phyloP scores from a whole-genome alignment of 2,329 filamentous ascomycete genomes.

The Cladosporium sp. region DNA sequence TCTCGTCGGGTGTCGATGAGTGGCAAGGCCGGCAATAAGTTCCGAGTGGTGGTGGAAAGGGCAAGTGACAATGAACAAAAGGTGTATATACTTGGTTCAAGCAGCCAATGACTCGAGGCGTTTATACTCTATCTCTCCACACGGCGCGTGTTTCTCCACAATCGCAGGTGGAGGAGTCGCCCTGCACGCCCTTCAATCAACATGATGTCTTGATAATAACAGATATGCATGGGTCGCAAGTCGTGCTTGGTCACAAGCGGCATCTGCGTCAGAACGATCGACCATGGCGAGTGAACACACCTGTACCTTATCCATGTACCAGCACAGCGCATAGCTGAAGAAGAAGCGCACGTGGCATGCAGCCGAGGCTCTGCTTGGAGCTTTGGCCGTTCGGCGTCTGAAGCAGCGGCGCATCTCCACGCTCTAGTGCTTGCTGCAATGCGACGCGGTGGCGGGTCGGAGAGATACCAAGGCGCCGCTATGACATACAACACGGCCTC shows the following conservation, averaged over 20 bases:
- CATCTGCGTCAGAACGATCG: too few relatives aligned
- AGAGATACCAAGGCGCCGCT: constrained; percentile 10
- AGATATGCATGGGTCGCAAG: too few relatives aligned
- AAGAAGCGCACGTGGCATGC: background rate
- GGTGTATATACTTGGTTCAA: background rate
- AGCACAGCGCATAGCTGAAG: too few relatives aligned
- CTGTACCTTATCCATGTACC: too few relatives aligned
- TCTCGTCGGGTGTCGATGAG: background rate
- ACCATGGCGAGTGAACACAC: too few relatives aligned
- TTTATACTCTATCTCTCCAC: background rate
- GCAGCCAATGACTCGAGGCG: background rate
- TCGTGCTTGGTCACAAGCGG: too few relatives aligned
- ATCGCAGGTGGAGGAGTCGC: background rate
- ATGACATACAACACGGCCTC: constrained; percentile 1
- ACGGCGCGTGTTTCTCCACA: background rate
- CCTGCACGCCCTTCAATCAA: background rate
- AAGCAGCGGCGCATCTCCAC: background rate
- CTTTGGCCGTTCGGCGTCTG: background rate
- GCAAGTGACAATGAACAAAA: too few relatives aligned
- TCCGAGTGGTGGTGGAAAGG: too few relatives aligned
- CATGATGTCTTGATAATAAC: background rate
- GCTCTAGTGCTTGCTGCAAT: background rate
- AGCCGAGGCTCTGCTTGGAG: background rate
- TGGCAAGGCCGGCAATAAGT: too few relatives aligned
- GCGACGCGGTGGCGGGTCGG: constrained; percentile 5